These are phyloP conservation scores for Trichoderma hamatum DNA, from an alignment of 2,329 filamentous ascomycete species.

Conservation along the genomic window DNA sequence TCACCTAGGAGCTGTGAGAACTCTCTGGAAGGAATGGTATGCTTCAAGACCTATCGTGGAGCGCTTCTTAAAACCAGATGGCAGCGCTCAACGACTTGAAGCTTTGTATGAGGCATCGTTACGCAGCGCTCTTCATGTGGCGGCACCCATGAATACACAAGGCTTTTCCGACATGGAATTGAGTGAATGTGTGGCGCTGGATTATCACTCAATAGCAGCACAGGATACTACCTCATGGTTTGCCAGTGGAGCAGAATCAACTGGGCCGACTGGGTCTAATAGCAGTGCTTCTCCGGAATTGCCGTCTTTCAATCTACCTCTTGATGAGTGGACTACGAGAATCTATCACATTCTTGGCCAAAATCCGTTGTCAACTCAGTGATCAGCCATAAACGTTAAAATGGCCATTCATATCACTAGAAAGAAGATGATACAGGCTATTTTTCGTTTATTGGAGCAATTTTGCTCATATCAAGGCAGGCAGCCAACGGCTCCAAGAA, in stretches of 20 bases:
- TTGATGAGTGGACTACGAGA: constrained; percentile 17
- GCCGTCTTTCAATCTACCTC: constrained; percentile 9
- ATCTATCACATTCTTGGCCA: neutral
- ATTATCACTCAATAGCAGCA: constrained; percentile 31
- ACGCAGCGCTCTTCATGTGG: constrained; percentile 21
- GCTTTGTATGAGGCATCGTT: constrained; percentile 26
- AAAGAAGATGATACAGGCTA: neutral
- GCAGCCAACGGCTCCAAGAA: neutral
- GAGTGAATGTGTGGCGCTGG: constrained; percentile 30
- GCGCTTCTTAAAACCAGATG: neutral
- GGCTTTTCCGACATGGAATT: constrained; percentile 15
- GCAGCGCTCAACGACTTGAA: constrained; percentile 4
- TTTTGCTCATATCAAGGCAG: neutral
- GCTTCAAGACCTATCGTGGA: constrained; percentile 16
- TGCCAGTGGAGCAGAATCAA: neutral
- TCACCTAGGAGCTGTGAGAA: constrained; percentile 38
- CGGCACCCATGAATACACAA: constrained; percentile 13
- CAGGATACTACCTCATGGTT: constrained; percentile 21
- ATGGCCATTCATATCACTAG: neutral
- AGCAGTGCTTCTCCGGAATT: neutral
- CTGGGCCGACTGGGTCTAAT: neutral
- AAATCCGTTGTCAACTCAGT: neutral
- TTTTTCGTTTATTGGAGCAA: neutral
- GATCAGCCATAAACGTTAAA: neutral
- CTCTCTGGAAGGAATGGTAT: constrained; percentile 39